These are phyloP conservation scores for Aspergillus sp. DNA, from an alignment of 2,329 filamentous ascomycete species.

Conservation along the genomic window DNA sequence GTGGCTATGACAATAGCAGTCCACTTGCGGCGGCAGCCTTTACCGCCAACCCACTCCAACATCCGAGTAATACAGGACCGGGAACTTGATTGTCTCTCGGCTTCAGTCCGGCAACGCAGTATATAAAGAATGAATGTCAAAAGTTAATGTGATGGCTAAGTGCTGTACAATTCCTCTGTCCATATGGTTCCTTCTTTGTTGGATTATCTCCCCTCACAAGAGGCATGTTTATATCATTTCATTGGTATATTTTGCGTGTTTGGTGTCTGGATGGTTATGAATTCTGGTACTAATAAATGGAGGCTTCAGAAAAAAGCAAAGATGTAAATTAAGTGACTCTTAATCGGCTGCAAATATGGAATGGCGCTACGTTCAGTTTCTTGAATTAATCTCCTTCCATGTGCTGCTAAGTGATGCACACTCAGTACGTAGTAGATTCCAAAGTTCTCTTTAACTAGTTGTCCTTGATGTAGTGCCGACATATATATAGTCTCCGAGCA, in stretches of 20 bases:
- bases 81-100: neutral
- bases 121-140: neutral
- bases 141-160: neutral
- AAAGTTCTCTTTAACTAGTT: too few relatives aligned
- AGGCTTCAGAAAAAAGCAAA: neutral
- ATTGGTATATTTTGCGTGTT: neutral
- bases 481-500: too few relatives aligned
- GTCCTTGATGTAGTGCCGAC: too few relatives aligned
- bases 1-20: slow-evolving; percentile 17
- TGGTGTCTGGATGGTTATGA: neutral
- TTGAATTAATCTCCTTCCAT: too few relatives aligned
- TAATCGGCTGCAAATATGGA: too few relatives aligned
- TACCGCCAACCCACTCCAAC: neutral
- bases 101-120: neutral
- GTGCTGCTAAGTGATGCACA: too few relatives aligned
- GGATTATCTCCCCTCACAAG: neutral
- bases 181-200: neutral
- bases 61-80: neutral
- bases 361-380: too few relatives aligned
- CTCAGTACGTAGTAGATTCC: too few relatives aligned
- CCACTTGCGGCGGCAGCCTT: neutral
- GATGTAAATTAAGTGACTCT: neutral
- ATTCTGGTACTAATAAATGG: neutral
- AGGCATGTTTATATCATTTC: neutral
- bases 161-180: neutral